A percentile compares a stretch with the other conserved stretches of the same genome.
Conservation (phyloP, 139 green algal species). For the Chlamydomonas incerta region DNA sequence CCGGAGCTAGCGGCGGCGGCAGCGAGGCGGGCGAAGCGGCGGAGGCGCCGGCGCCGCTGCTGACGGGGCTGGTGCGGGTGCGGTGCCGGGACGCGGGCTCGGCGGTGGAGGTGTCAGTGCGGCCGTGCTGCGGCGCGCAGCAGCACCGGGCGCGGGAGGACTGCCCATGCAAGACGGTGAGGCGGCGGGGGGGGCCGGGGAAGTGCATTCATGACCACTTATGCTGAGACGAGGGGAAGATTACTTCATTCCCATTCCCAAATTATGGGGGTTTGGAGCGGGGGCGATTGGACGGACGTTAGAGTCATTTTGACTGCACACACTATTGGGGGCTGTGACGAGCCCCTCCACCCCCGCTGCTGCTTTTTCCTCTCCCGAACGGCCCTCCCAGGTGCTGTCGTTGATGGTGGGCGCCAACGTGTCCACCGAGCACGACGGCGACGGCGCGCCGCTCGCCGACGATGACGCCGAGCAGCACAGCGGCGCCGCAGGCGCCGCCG, state of each 20-base stretch:
- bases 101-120: conserved; percentile 41
- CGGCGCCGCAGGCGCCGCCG: not conserved
- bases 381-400: not conserved
- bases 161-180: conserved; percentile 39
- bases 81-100: conserved; percentile 28
- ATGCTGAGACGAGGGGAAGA: too few species aligned
- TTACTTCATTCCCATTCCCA: too few species aligned
- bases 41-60: not conserved
- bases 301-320: too few species aligned
- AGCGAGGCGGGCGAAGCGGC: conserved; percentile 31
- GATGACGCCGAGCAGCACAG: not conserved
- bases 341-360: too few species aligned
- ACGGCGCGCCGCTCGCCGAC: too few species aligned
- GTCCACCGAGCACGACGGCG: not conserved
- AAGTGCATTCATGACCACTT: too few species aligned
- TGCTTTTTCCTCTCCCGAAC: too few species aligned
- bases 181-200: not conserved
- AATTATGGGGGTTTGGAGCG: too few species aligned
- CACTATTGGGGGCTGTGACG: too few species aligned
- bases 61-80: conserved; percentile 28
- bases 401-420: conserved; percentile 1
- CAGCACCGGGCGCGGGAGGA: not conserved
- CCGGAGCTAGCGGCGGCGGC: conserved; percentile 48
- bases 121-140: conserved; percentile 41
- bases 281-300: too few species aligned